Conservation (phyloP, 495 filamentous ascomycete genomes). For the Xylaria grammica region DNA sequence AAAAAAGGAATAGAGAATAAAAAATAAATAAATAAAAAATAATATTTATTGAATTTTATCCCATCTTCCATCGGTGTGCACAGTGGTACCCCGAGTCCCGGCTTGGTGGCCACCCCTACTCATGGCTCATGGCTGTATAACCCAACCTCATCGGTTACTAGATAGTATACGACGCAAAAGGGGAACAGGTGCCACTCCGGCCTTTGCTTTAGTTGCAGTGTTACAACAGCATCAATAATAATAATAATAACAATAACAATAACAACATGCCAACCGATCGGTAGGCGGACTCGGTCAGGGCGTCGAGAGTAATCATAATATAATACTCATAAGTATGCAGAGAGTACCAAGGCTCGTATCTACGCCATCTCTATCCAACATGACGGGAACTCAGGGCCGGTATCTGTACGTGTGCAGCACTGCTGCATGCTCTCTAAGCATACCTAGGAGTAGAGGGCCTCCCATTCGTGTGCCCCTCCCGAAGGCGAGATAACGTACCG, state of each 20-base stretch:
- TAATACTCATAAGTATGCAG: background rate
- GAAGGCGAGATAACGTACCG: background rate
- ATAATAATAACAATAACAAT: background rate
- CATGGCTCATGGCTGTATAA: background rate
- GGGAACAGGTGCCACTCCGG: background rate
- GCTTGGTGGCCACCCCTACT: slow-evolving; percentile 10
- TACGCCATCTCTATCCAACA: slow-evolving; percentile 19
- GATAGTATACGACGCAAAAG: background rate
- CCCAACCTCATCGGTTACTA: slow-evolving; percentile 6
- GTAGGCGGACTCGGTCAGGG: slow-evolving; percentile 10
- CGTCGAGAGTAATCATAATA: background rate
- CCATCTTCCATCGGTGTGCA: slow-evolving; percentile 3
- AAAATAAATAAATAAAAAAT: slow-evolving; percentile 1
- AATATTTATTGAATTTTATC: background rate
- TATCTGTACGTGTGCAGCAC: slow-evolving; percentile 11
- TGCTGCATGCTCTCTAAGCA: slow-evolving; percentile 10
- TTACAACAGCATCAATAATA: slow-evolving; percentile 9
- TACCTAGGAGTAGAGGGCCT: background rate
- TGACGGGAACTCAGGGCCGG: slow-evolving; percentile 16
- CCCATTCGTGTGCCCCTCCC: slow-evolving; percentile 3
- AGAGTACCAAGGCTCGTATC: slow-evolving; percentile 14
- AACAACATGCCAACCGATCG: too few species aligned
- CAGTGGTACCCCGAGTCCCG: slow-evolving; percentile 2
- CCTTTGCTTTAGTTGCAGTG: background rate
- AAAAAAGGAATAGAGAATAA: background rate